phyloP scores from a whole-genome alignment of 2,329 filamentous ascomycete genomes.

The Trichoderma asperellum region DNA sequence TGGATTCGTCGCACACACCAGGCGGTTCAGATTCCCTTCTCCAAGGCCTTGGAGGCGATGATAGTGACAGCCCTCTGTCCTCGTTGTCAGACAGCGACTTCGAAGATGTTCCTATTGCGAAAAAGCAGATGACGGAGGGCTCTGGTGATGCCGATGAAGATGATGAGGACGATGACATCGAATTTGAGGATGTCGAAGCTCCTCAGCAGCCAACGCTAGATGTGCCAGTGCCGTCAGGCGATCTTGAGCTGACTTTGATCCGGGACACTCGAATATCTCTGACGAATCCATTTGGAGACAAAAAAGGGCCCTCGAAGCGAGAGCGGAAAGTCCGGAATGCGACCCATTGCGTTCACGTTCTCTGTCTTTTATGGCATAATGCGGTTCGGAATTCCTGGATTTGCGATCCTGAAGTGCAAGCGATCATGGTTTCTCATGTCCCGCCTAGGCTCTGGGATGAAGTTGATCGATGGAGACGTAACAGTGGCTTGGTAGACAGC shows the following conservation, averaged over 20 bases:
- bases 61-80: constrained; percentile 54
- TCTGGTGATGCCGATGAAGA: constrained; percentile 33
- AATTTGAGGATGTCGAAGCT: constrained; percentile 66
- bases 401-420: constrained; percentile 75
- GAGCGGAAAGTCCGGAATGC: constrained; percentile 77
- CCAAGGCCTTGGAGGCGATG: constrained; percentile 49
- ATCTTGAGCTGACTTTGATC: constrained; percentile 73
- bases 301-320: constrained; percentile 84
- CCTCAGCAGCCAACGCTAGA: constrained; percentile 57
- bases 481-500: constrained; percentile 61
- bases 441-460: constrained; percentile 70
- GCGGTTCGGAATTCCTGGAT: constrained; percentile 82
- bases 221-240: constrained; percentile 60
- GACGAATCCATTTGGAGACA: constrained; percentile 64
- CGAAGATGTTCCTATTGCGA: constrained; percentile 47
- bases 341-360: constrained; percentile 88
- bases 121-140: constrained; percentile 46
- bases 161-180: constrained; percentile 53
- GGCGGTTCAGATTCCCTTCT: constrained; percentile 50
- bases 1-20: constrained; percentile 55
- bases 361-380: constrained; percentile 88
- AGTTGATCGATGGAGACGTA: constrained; percentile 71
- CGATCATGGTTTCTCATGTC: constrained; percentile 74
- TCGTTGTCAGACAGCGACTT: constrained; percentile 63
- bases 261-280: constrained; percentile 63